Evolutionary conservation across 2,329 filamentous ascomycete genomes (phyloP), one percentile per base, ranked within the genome.

Genomic region (Cercospora brassicicola): DNA sequence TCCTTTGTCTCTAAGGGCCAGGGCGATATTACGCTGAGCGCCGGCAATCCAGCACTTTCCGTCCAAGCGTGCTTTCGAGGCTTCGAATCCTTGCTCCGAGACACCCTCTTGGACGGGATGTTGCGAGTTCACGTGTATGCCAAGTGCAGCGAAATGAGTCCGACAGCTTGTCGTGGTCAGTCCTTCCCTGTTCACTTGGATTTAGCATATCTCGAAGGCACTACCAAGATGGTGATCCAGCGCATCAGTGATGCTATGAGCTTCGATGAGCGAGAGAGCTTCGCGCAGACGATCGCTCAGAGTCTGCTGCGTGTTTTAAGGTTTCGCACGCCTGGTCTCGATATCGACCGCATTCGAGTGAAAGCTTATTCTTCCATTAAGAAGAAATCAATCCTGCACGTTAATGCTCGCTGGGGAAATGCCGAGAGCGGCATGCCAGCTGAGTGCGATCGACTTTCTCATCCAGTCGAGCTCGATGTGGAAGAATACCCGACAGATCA

Each of bases 261-360:
- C 11, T 64, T 45, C 23, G 51, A n/a, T 8, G 33, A 9, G 9
- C 15, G 3, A 4, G 13, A 45, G 5, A 18, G n/a, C n/a, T 48
- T 65, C 7, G 60, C 53, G 11, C 26, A 51, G 10, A 60, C 51
- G n/a, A 42, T 71, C 31, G 69, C 60, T 13, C 60, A 67, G 61
- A 67, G 63, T 67, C 36, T 69, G 30, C 60, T 67, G 26, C 36
- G 65, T 64, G 59, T 82, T 81, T 70, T 79, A 20, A 39, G 42
- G 28, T 64, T 67, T 45, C 68, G 65, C 39, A 65, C 65, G 4
- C 55, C 68, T 6, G 30, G 28, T 36, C 51, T 69, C 2, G 56
- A 55, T 7, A 55, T 64, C 13, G 13, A 8, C 18, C 3, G 11
- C 15, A 39, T 64, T 8, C 18, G 7, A 28, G 2, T 51, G 26